A percentile compares a stretch with the other conserved stretches of the same genome.
Evolutionary conservation across 2,329 filamentous ascomycete genomes (phyloP).

Genomic region (Diaporthe citri): DNA sequence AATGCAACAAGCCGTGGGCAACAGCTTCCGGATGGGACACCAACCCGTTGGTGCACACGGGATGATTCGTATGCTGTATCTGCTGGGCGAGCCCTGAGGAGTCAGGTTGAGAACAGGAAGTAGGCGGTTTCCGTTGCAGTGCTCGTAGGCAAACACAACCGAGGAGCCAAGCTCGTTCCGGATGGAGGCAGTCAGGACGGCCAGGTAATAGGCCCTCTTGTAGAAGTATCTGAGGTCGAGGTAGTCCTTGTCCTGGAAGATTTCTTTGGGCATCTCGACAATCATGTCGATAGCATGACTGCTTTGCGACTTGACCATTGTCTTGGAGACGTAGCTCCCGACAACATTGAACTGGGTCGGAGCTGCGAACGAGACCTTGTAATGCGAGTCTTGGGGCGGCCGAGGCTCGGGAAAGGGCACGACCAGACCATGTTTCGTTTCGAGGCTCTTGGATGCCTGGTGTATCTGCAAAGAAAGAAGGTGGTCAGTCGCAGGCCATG

Average conservation of each 20-base stretch:
- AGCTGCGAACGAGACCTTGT: constrained; percentile 83
- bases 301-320: constrained; percentile 74
- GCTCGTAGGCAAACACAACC: constrained; percentile 73
- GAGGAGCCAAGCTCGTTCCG: constrained; percentile 66
- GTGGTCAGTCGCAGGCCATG: background rate
- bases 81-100: constrained; percentile 43
- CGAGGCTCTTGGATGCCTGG: constrained; percentile 76
- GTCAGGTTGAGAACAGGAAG: constrained; percentile 73
- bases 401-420: constrained; percentile 88
- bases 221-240: constrained; percentile 94
- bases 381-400: constrained; percentile 81
- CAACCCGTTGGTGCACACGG: constrained; percentile 77
- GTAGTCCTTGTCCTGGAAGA: constrained; percentile 97
- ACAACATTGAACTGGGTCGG: constrained; percentile 87
- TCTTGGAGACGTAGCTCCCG: constrained; percentile 86
- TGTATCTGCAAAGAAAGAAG: constrained; percentile 64
- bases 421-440: constrained; percentile 75
- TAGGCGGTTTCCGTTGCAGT: constrained; percentile 79
- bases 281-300: constrained; percentile 81
- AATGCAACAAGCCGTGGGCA: constrained; percentile 77
- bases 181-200: constrained; percentile 81
- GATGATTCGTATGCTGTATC: constrained; percentile 78
- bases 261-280: constrained; percentile 81
- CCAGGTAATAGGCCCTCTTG: constrained; percentile 91
- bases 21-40: constrained; percentile 79